Conservation (phyloP, 345 rosid genomes). For the Brassica juncea region DNA sequence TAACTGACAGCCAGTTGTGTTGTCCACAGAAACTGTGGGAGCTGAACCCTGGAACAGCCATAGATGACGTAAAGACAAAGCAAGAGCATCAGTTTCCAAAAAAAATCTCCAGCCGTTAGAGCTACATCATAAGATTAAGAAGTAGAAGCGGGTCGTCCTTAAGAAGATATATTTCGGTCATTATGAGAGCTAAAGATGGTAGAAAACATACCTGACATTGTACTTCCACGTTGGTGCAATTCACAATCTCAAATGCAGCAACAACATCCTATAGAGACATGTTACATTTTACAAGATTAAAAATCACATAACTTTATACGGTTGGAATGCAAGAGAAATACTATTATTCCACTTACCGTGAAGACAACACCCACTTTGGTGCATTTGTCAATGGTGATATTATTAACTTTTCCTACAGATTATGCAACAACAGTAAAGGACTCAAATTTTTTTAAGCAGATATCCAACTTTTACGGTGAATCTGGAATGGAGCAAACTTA, state of each 20-base stretch:
- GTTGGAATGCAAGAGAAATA: neutral
- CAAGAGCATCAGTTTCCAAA: neutral
- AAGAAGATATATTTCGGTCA: neutral
- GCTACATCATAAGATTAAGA: neutral
- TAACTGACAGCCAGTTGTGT: slow-evolving; percentile 83
- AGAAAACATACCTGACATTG: slow-evolving; percentile 83
- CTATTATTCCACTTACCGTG: slow-evolving; percentile 53
- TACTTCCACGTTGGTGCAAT: slow-evolving; percentile 89
- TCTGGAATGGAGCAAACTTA: slow-evolving; percentile 20
- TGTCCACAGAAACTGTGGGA: slow-evolving; percentile 93
- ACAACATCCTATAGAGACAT: slow-evolving; percentile 75
- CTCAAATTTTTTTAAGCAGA: slow-evolving; percentile 12
- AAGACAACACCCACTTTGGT: slow-evolving; percentile 90
- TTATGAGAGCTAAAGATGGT: neutral
- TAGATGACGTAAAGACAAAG: slow-evolving; percentile 22
- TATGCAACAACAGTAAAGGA: slow-evolving; percentile 18
- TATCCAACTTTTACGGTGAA: slow-evolving; percentile 5
- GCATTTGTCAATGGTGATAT: slow-evolving; percentile 94
- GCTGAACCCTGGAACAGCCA: slow-evolving; percentile 72
- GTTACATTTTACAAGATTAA: slow-evolving; percentile 1
- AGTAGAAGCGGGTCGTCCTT: neutral
- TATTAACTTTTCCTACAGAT: slow-evolving; percentile 91
- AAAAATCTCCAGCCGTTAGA: neutral
- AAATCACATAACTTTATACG: slow-evolving; percentile 6
- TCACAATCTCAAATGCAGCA: slow-evolving; percentile 97